Conservation (phyloP, 495 filamentous ascomycete species). For the Aspergillus incahuasiensis region DNA sequence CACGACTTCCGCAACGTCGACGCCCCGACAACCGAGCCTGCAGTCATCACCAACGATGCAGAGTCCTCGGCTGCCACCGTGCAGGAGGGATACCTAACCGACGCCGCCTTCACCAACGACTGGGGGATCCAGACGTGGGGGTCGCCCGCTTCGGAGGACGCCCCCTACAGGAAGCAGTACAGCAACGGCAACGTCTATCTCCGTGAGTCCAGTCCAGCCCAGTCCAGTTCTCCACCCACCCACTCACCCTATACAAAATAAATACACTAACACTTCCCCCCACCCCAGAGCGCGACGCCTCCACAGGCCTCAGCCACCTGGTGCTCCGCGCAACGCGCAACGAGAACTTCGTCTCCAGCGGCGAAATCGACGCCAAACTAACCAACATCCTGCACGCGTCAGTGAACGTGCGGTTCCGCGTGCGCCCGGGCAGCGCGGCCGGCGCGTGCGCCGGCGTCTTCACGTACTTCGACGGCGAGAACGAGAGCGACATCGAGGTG, state of each 20-base stretch:
- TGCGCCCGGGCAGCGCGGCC: background rate
- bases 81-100: background rate
- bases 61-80: background rate
- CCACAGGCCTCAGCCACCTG: background rate
- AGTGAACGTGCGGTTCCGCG: background rate
- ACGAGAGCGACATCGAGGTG: slow-evolving; percentile 7
- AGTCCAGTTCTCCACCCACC: too few relatives aligned
- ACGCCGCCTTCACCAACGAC: background rate
- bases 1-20: background rate
- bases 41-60: background rate
- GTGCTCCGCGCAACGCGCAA: background rate
- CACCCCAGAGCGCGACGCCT: too few relatives aligned
- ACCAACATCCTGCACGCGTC: background rate
- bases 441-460: slow-evolving; percentile 2
- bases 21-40: background rate
- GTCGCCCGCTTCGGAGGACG: background rate
- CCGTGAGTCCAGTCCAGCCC: too few relatives aligned
- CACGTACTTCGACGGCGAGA: background rate
- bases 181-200: background rate
- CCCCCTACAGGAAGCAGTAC: background rate
- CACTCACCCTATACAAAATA: too few relatives aligned
- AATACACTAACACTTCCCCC: too few relatives aligned
- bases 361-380: background rate
- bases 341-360: background rate
- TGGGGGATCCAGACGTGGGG: background rate